Base-by-base conservation (phyloP, 2,329 filamentous ascomycete genomes). In the Claviceps humidiphila region DNA sequence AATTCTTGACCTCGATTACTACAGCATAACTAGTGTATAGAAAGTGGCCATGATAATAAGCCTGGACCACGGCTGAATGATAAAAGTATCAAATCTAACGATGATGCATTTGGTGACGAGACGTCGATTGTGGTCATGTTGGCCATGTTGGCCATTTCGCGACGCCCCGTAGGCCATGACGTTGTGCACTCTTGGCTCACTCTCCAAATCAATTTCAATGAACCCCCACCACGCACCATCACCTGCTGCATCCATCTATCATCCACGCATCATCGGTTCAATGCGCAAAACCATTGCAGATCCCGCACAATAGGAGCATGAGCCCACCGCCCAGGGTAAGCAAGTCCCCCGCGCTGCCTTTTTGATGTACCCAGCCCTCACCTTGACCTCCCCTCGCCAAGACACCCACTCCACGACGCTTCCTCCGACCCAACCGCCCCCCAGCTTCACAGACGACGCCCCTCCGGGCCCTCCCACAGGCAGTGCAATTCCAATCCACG, bases 391-490 rank as follows among this genome's bases (percentile, higher is more conserved):
- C 5, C 38, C 41, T 14, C n/a, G n/a, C 13, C 14, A 47, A 71
- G 69, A 71, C 70, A 38, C 66, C 69, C 4, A 63, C 66, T 6
- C 67, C 69, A 20, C 63, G 68, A 54, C 64, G 67, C 5, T 71
- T 72, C 52, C 59, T 71, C 51, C 60, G 67, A 6, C 59, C 66
- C 2, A 69, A 66, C 2, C 49, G 55, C 60, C 5, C 5, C 6
- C 6, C 42, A 13, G 13, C 4, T 26, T 22, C 41, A 24, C 41
- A 43, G 17, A 43, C 41, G 39, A 26, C 42, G 16, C 65, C 65
- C 26, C 64, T 67, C 54, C 63, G 63, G 22, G 64, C 63, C 13
- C 57, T 63, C 24, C 61, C 56, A 13, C 47, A 49, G 22, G 52
- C 58, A 6, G 61, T 61, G 47, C 66, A 61, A 50, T 71, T 70